Evolutionary conservation across 2,329 filamentous ascomycete species (phyloP), one percentile per base, ranked within the genome.

Genomic region (Chaetomiaceae sp.): DNA sequence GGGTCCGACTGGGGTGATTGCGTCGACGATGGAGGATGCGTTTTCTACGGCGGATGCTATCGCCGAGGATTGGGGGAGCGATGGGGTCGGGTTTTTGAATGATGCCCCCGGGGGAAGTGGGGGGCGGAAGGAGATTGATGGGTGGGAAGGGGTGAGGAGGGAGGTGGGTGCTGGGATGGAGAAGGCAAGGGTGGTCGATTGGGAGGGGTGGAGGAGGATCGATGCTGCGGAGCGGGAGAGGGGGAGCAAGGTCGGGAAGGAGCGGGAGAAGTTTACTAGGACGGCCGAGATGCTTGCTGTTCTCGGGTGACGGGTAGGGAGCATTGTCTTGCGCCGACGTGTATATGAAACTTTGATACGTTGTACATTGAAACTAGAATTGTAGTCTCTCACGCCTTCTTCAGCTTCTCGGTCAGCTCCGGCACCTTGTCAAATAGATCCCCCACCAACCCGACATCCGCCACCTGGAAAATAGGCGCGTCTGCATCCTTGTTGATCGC

Each of bases 401-500:
- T 94, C 60, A 99, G 69, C 81, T 97, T 97, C 75, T 96, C 88
- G 1, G 91, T 97, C 71, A 99, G 75, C 77, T 97, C 91, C 1
- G 94, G 94, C 38, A 96, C 90, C 75, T 90, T 91, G 53, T 96
- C 90, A 68, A 97, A 97, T 64, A 99, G 73, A 75, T 99, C 94
- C 36, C 91, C 92, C 5, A 99, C 92, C 48, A 99, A 76, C 11
- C 94, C 94, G 49, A 97, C 90, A 72, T 99, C 94, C 4, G 94
- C 94, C 54, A 99, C 84, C 73, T 99, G 94, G 79, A 99, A 99
- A 64, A 99, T 99, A 27, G 94, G 94, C 53, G 94, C 94, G 71
- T 99, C 94, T 4, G 85, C 77, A 67, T 99, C 94, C 77, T 99
- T 99, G 79, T 99, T 99, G 68, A 99, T 97, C 13, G 90, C 90